Evolutionary conservation across 2,329 filamentous ascomycete species (phyloP), one percentile per base, ranked within the genome.

Genomic region (Calonectria multiphialidica): DNA sequence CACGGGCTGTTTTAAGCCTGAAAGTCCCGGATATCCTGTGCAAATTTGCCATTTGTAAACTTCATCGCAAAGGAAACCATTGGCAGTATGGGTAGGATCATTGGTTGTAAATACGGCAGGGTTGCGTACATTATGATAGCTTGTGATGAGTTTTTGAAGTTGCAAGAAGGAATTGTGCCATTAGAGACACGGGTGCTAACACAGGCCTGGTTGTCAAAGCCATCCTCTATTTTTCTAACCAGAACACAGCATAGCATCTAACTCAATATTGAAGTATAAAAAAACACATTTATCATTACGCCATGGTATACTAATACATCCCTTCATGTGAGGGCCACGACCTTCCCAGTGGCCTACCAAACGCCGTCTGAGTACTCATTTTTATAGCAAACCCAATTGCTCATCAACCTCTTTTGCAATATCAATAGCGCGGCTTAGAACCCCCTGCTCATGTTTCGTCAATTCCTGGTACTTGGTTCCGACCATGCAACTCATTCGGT

Each of bases 401-500:
- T 16, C 1, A 7, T 64, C 61, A 5, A 64, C 44, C 1, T 35
- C 61, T n/a, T 64, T 64, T n/a, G 77, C 76, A 28, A 63, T 61
- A 0, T 72, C 23, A 18, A 78, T 78, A 3, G 72, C 59, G 15
- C 16, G 30, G 0, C 9, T 30, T 5, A 78, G 13, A n/a, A 76
- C 15, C 37, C 33, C 12, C 15, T n/a, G 47, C 61, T 78, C 76
- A 0, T 40, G 5, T 0, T 1, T 30, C 0, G 28, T 55, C 4
- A 80, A n/a, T 10, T 74, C 44, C 1, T 30, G 67, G 5, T 37
- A 76, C 33, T 67, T 37, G 1, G 44, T 55, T 1, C 76, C 78
- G 7, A 76, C 76, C 84, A 86, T 86, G 53, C 84, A 86, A 68
- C 83, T 84, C 80, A 83, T 82, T 0, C 80, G 78, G 67, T 81